A percentile compares a stretch with the other conserved stretches of the same genome.
phyloP scores from a whole-genome alignment of 192 early-diverging fungal genomes.

The Diversispora eburnea region DNA sequence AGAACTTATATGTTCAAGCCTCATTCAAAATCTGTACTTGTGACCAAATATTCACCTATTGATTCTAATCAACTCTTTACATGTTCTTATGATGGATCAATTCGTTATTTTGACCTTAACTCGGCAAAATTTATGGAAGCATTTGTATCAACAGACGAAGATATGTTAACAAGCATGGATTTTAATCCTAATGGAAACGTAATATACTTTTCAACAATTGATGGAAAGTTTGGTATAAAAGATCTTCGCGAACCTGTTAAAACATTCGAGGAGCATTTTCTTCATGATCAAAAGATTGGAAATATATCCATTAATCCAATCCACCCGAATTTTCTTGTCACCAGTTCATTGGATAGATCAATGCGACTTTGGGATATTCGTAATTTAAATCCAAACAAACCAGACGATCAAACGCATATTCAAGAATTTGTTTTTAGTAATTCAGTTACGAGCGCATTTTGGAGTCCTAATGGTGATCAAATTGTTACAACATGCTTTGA shows the following conservation, averaged over 20 bases:
- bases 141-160: conserved; percentile 41
- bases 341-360: conserved; percentile 53
- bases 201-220: conserved; percentile 53
- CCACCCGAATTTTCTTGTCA: conserved; percentile 43
- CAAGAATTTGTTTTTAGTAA: conserved; percentile 43
- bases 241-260: conserved; percentile 45
- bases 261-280: conserved; percentile 24
- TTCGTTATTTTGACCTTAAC: conserved; percentile 59
- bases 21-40: conserved; percentile 46
- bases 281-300: conserved; percentile 57
- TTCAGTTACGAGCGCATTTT: conserved; percentile 61
- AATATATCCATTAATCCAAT: conserved; percentile 59
- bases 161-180: conserved; percentile 40
- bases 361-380: conserved; percentile 62
- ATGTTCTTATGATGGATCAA: conserved; percentile 57
- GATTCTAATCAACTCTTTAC: conserved; percentile 48
- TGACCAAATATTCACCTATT: conserved; percentile 45
- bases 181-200: conserved; percentile 43
- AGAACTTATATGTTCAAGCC: conserved; percentile 52
- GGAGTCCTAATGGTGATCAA: conserved; percentile 57
- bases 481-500: conserved; percentile 57
- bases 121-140: conserved; percentile 48
- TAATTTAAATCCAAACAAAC: conserved; percentile 36
- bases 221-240: conserved; percentile 46
- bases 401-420: conserved; percentile 9